A percentile compares a stretch with the other conserved stretches of the same genome.
These are phyloP conservation scores for Boeremia lycopersici DNA, from an alignment of 2,329 filamentous ascomycete species.

Conservation along the genomic window DNA sequence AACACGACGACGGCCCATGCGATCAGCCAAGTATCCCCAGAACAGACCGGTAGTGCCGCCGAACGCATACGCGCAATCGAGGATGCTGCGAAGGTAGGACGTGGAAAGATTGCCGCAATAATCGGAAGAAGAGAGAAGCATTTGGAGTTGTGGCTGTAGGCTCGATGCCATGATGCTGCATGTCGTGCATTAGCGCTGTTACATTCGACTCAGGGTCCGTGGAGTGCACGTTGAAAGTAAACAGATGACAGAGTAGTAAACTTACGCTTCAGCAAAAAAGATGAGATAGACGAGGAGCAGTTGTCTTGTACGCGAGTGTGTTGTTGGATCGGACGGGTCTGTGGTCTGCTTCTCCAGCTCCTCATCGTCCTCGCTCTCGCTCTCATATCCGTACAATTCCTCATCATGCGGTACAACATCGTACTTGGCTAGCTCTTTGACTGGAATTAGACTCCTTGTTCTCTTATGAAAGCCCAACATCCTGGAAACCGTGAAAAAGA, in stretches of 20 bases:
- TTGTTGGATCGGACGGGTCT: constrained; percentile 19
- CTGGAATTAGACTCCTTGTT: constrained; percentile 51
- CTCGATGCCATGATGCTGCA: constrained; percentile 55
- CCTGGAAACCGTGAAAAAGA: constrained; percentile 1
- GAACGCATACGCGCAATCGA: constrained; percentile 56
- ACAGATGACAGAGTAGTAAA: constrained; percentile 6
- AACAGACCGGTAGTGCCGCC: constrained; percentile 53
- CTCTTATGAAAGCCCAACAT: constrained; percentile 54
- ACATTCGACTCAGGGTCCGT: constrained; percentile 13
- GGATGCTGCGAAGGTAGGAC: constrained; percentile 55
- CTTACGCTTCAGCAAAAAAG: constrained; percentile 56
- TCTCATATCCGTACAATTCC: constrained; percentile 29
- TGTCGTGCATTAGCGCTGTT: constrained; percentile 18
- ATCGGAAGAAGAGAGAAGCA: constrained; percentile 52
- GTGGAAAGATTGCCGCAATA: constrained; percentile 53
- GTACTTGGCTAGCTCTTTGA: constrained; percentile 51
- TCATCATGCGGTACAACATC: constrained; percentile 46
- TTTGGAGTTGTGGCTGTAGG: constrained; percentile 54
- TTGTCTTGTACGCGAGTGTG: constrained; percentile 36
- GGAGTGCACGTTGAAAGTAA: neutral
- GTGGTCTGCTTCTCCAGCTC: constrained; percentile 37
- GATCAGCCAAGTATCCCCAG: constrained; percentile 54
- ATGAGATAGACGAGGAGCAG: constrained; percentile 53
- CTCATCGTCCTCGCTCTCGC: constrained; percentile 35
- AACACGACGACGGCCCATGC: constrained; percentile 52